A percentile compares a stretch with the other conserved stretches of the same genome.
Conservation (phyloP, 2,329 filamentous ascomycete genomes). For the Phialemonium atrogriseum region DNA sequence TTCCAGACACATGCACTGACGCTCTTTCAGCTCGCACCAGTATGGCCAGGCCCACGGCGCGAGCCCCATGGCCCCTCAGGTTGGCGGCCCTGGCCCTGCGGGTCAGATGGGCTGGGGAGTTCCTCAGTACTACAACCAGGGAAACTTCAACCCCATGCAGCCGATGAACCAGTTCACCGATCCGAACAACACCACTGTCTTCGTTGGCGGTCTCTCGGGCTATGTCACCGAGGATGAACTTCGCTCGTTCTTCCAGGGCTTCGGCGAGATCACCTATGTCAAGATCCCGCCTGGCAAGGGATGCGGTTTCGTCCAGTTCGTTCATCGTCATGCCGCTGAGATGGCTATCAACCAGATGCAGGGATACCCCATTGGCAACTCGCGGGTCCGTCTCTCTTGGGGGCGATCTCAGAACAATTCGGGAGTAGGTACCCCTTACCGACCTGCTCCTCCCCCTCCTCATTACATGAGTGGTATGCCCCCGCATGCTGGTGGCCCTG, state of each 20-base stretch:
- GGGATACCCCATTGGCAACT: conserved; percentile 98
- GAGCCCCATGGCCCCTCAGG: conserved; percentile 26
- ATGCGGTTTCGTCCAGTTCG: conserved; percentile 97
- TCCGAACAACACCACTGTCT: conserved; percentile 98
- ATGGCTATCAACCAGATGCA: conserved; percentile 99
- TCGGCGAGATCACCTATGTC: conserved; percentile 98
- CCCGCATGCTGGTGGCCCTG: conserved; percentile 23
- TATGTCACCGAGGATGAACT: conserved; percentile 99
- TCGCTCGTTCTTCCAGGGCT: conserved; percentile 99
- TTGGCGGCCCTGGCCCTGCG: conserved; percentile 32
- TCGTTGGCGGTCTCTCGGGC: conserved; percentile 91
- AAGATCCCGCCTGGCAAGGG: conserved; percentile 99
- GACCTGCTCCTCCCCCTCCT: conserved; percentile 68
- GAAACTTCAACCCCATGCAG: conserved; percentile 22
- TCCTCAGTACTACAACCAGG: conserved; percentile 28
- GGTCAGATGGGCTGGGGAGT: conserved; percentile 32
- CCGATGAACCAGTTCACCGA: conserved; percentile 99
- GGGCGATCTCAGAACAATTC: conserved; percentile 99
- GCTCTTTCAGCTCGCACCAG: conserved; percentile 27
- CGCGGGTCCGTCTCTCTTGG: conserved; percentile 94
- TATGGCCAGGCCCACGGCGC: conserved; percentile 26
- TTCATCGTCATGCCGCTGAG: conserved; percentile 95
- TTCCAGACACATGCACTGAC: not conserved
- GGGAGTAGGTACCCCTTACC: conserved; percentile 92
- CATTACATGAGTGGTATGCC: conserved; percentile 39